Evolutionary conservation across 1,139 yeast genomes (phyloP).

Genomic region (Pichia sp.): DNA sequence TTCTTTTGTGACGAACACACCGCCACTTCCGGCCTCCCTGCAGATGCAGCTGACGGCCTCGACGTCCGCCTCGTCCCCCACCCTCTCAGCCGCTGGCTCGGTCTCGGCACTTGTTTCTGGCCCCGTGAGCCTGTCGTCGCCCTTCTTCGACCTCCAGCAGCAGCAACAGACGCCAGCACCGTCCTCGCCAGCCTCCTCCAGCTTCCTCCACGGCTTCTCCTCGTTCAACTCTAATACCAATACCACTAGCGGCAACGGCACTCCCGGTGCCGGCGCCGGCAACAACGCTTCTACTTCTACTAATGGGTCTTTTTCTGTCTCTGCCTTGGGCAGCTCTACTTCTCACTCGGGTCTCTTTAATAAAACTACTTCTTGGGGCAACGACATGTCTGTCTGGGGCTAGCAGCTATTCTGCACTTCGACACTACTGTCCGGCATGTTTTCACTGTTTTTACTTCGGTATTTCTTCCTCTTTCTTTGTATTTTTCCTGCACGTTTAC

Average conservation of each 20-base stretch:
- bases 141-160: slow-evolving; percentile 4
- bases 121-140: slow-evolving; percentile 1
- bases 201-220: neutral
- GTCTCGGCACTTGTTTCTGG: neutral
- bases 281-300: neutral
- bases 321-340: slow-evolving; percentile 4
- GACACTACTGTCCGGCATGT: neutral
- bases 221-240: neutral
- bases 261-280: no score
- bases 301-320: neutral
- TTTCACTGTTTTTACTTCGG: neutral
- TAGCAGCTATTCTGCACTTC: neutral
- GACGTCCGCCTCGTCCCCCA: neutral
- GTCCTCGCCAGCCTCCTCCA: neutral
- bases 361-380: slow-evolving; percentile 13
- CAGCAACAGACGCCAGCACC: neutral
- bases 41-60: neutral
- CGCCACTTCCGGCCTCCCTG: neutral
- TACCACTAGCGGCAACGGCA: neutral
- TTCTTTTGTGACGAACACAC: neutral
- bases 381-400: slow-evolving; percentile 21
- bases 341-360: slow-evolving; percentile 7
- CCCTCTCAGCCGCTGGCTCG: neutral
- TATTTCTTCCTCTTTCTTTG: neutral
- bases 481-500: neutral